Percentiles rank a stretch among this genome's conserved stretches.
phyloP scores from a whole-genome alignment of 345 rosid genomes.

The Jatropha curcas region DNA sequence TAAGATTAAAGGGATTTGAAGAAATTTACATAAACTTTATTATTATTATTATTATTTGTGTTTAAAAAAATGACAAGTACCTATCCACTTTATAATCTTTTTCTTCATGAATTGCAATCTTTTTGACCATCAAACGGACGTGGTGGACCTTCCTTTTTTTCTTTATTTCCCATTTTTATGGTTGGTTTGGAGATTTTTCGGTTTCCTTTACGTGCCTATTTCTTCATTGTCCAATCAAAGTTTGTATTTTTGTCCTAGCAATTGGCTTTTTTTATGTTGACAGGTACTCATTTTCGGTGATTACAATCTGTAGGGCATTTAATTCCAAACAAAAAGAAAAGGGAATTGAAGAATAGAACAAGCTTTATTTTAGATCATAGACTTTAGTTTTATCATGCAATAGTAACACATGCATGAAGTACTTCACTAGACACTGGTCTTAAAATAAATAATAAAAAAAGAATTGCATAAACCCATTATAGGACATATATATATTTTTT shows the following conservation, averaged over 20 bases:
- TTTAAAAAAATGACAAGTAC: slow-evolving; percentile 26
- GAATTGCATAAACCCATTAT: too few relatives aligned
- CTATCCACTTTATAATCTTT: slow-evolving; percentile 29
- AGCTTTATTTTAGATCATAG: too few relatives aligned
- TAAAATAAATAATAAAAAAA: too few relatives aligned
- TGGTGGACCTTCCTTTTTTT: slow-evolving; percentile 27
- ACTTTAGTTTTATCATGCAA: too few relatives aligned
- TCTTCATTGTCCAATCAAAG: slow-evolving; percentile 44
- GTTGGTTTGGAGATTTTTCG: slow-evolving; percentile 28
- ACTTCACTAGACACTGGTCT: too few relatives aligned
- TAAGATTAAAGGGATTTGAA: slow-evolving; percentile 29
- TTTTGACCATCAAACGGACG: slow-evolving; percentile 55
- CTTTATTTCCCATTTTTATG: slow-evolving; percentile 2
- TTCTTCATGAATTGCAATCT: slow-evolving; percentile 34
- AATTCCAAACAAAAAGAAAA: too few relatives aligned
- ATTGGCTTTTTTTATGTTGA: slow-evolving; percentile 21
- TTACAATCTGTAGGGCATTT: slow-evolving; percentile 26
- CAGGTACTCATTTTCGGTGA: slow-evolving; percentile 25
- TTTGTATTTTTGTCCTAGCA: slow-evolving; percentile 18
- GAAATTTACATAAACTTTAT: slow-evolving; percentile 26
- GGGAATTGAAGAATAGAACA: too few relatives aligned
- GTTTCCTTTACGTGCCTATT: slow-evolving; percentile 20
- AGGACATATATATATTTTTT: too few relatives aligned
- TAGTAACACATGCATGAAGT: too few relatives aligned
- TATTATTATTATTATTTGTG: too few relatives aligned